Percentiles rank a stretch among this genome's conserved stretches.
phyloP scores from a whole-genome alignment of 768 basidiomycete species.

The Tricholoma sp. region DNA sequence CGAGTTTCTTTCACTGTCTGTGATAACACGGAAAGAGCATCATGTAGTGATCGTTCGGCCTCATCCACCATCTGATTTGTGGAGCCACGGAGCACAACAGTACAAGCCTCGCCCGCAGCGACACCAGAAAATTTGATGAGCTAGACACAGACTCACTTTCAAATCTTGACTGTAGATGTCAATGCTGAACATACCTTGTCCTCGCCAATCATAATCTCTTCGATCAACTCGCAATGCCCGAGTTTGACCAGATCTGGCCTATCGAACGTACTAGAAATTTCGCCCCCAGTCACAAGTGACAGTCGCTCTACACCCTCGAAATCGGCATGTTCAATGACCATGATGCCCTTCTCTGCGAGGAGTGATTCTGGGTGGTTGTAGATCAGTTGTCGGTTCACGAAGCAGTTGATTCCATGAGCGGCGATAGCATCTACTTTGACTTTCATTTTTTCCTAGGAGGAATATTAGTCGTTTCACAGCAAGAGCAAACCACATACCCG shows the following conservation, averaged over 20 bases:
- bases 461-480: not conserved
- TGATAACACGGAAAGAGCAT: conserved; percentile 94
- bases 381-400: conserved; percentile 97
- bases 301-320: conserved; percentile 98
- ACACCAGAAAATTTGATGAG: conserved; percentile 99
- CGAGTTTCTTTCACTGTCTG: conserved; percentile 98
- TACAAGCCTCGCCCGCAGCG: conserved; percentile 95
- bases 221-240: conserved; percentile 90
- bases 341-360: conserved; percentile 89
- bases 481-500: conserved; percentile 40
- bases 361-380: conserved; percentile 99
- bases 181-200: conserved; percentile 69
- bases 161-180: not conserved
- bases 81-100: conserved; percentile 94
- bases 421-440: conserved; percentile 94
- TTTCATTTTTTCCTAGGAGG: conserved; percentile 96
- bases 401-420: conserved; percentile 91
- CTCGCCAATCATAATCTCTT: conserved; percentile 99
- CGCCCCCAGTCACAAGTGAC: conserved; percentile 94
- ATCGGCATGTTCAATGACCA: conserved; percentile 97
- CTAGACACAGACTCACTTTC: conserved; percentile 40
- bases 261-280: conserved; percentile 95
- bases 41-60: conserved; percentile 95
- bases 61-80: conserved; percentile 99
- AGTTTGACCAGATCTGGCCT: conserved; percentile 89